Base-by-base conservation (phyloP, 176 grass and related monocot species). In the Eremochloa ophiuroides region DNA sequence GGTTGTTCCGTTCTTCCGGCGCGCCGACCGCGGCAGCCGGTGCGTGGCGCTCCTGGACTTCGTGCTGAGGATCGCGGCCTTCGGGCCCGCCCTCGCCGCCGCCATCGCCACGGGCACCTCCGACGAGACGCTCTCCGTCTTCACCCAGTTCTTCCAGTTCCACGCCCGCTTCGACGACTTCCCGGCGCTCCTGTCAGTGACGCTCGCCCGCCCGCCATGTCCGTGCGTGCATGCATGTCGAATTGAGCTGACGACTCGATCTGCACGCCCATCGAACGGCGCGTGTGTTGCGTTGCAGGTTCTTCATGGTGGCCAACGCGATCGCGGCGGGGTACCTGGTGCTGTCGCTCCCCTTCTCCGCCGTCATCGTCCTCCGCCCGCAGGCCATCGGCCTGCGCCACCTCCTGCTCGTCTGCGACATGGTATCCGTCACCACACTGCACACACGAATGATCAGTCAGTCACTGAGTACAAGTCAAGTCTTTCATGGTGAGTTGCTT, bases 81-180 rank as follows among this genome's bases (percentile, higher is more conserved):
- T 98, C 40, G 95, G 89, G 0, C 73, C 92, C 18, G 44, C 88
- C 47, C 88, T 98, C 17, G 92, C 92, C 7, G 95, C 95, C n/a
- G 89, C 92, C 83, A 91, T 98, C 30, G 42, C 92, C 71, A 94
- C 79, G 15, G 93, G 66, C 20, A 96, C 93, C 9, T 87, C 93
- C 17, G 71, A 90, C 41, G 87, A 96, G 89, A 98, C 90, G 33
- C 85, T 94, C 25, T 88, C 89, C 66, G 91, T 98, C 41, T 92
- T 94, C 95, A 98, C 95, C 66, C 58, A 92, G 74, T 85, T 81
- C 77, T 98, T 87, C 81, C 95, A 98, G 92, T 98, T 97, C 81
- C 95, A 55, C 77, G 90, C 92, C 55, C 84, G 89, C 74, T 98
- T 82, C 75, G 82, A 88, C 64, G 95, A 98, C 81, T 94, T 98